Conservation (phyloP, 2,329 filamentous ascomycete genomes). For the Alternaria hordeiaustralica region DNA sequence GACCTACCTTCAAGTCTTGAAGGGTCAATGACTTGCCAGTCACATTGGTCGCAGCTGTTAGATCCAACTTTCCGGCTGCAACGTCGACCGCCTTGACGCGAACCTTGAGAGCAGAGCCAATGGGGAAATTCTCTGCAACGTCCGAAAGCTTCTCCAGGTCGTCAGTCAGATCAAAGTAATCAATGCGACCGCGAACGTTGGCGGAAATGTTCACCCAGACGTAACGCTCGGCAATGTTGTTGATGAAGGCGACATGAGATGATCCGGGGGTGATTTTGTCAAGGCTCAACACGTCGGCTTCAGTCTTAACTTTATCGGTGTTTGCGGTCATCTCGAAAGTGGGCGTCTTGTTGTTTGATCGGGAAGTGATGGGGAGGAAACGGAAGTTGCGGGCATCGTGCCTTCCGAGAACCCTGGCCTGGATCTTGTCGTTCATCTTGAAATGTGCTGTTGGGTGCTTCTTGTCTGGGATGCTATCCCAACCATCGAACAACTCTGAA, state of each 20-base stretch:
- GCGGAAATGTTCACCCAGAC: constrained; percentile 93
- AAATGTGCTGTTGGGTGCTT: constrained; percentile 82
- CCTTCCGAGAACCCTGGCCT: constrained; percentile 80
- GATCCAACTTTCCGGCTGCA: constrained; percentile 76
- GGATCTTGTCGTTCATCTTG: constrained; percentile 71
- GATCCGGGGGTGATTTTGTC: constrained; percentile 76
- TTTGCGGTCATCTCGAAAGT: constrained; percentile 90
- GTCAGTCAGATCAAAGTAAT: constrained; percentile 83
- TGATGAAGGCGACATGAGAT: constrained; percentile 82
- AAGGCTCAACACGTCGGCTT: constrained; percentile 71
- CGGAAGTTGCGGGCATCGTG: constrained; percentile 90
- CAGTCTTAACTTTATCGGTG: constrained; percentile 60
- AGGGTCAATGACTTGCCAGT: constrained; percentile 68
- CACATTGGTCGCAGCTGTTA: constrained; percentile 74
- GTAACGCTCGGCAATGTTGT: constrained; percentile 80
- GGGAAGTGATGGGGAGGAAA: constrained; percentile 90
- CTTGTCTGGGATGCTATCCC: constrained; percentile 82
- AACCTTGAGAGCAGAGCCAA: constrained; percentile 87
- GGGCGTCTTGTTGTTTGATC: constrained; percentile 71
- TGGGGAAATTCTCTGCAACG: constrained; percentile 78
- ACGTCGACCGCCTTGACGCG: constrained; percentile 77
- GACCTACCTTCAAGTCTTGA: constrained; percentile 75
- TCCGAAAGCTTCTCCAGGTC: constrained; percentile 81
- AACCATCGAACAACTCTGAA: constrained; percentile 86
- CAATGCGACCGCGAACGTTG: constrained; percentile 82